Conservation (phyloP, 2,329 filamentous ascomycete species). For the Colletotrichum tropicale region DNA sequence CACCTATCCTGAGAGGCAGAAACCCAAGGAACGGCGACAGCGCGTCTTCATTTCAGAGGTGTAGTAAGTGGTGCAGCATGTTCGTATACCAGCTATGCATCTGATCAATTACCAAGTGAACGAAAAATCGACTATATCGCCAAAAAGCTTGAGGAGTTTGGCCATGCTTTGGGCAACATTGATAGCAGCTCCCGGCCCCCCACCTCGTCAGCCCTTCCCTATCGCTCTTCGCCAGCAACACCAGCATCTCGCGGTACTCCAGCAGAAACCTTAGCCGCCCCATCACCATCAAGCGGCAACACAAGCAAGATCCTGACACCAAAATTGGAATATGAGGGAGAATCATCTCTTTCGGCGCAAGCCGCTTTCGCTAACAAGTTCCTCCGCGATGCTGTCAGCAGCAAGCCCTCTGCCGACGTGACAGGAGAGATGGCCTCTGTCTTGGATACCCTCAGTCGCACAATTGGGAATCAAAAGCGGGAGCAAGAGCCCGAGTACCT, state of each 20-base stretch:
- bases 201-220: neutral
- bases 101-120: neutral
- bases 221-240: neutral
- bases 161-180: neutral
- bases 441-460: conserved; percentile 16
- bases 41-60: conserved; percentile 3
- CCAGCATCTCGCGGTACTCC: neutral
- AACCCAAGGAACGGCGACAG: neutral
- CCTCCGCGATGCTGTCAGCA: conserved; percentile 20
- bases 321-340: conserved; percentile 23
- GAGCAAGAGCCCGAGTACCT: conserved; percentile 8
- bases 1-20: neutral
- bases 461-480: conserved; percentile 14
- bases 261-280: neutral
- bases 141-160: conserved; percentile 4
- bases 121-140: conserved; percentile 3
- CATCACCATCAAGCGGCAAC: neutral
- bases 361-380: conserved; percentile 26
- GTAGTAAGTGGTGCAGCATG: neutral
- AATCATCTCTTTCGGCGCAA: conserved; percentile 23
- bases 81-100: fast-evolving
- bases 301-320: neutral
- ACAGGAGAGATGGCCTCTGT: conserved; percentile 24
- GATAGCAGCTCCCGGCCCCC: neutral
- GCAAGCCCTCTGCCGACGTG: conserved; percentile 14